Conservation (phyloP, 192 early-diverging fungal genomes). For the Backusella circina region DNA sequence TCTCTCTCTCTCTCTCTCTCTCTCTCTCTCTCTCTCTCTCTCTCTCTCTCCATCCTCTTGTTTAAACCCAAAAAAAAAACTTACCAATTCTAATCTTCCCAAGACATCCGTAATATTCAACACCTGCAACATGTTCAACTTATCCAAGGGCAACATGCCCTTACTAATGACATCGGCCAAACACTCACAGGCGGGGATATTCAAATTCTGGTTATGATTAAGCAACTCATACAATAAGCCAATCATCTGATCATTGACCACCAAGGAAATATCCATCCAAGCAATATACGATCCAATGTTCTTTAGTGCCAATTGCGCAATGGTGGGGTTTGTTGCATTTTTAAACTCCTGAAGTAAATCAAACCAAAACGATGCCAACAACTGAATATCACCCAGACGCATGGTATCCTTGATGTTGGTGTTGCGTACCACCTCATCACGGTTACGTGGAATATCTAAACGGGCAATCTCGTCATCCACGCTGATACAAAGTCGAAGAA, state of each 20-base stretch:
- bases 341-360: constrained; percentile 64
- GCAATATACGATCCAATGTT: constrained; percentile 87
- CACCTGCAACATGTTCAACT: constrained; percentile 79
- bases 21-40: no score
- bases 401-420: constrained; percentile 88
- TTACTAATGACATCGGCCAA: constrained; percentile 82
- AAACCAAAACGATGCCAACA: constrained; percentile 73
- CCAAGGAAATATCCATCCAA: constrained; percentile 92
- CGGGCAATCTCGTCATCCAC: constrained; percentile 91
- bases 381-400: constrained; percentile 74
- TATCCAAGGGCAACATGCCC: constrained; percentile 90
- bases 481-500: constrained; percentile 71
- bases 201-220: constrained; percentile 45
- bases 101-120: constrained; percentile 57
- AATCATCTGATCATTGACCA: constrained; percentile 83
- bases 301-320: constrained; percentile 63
- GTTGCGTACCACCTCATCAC: constrained; percentile 69
- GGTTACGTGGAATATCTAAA: constrained; percentile 58
- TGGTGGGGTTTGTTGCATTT: constrained; percentile 47
- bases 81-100: constrained; percentile 41
- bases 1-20: no score
- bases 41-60: no score
- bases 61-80: neutral
- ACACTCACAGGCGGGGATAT: constrained; percentile 77
- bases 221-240: constrained; percentile 73